Percentiles rank a stretch among this genome's conserved stretches.
Conservation (phyloP, 2,329 filamentous ascomycete species). For the Fusarium agapanthi region DNA sequence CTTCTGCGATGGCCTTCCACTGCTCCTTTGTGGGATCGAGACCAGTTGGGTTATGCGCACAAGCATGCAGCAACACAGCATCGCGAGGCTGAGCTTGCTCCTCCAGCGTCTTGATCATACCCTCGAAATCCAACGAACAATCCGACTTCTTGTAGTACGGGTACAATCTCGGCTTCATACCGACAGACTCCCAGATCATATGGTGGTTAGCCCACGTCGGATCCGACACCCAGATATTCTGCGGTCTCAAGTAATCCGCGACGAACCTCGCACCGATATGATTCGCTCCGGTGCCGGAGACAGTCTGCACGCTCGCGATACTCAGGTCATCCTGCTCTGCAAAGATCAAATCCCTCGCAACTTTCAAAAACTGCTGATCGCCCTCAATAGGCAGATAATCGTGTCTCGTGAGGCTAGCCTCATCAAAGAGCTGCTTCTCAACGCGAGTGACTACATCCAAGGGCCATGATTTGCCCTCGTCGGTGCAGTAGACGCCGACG, state of each 20-base stretch:
- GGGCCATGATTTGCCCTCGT: constrained; percentile 38
- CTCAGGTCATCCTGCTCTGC: constrained; percentile 18
- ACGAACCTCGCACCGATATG: constrained; percentile 95
- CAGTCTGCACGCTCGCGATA: constrained; percentile 78
- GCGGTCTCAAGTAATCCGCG: constrained; percentile 80
- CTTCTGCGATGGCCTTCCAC: constrained; percentile 85
- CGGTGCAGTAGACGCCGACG: constrained; percentile 36
- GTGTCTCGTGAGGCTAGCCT: constrained; percentile 24
- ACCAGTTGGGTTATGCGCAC: constrained; percentile 97
- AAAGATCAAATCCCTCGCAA: constrained; percentile 32
- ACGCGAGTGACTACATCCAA: constrained; percentile 29
- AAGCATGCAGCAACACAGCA: constrained; percentile 90
- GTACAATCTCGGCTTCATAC: constrained; percentile 79
- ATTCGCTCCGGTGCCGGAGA: constrained; percentile 95
- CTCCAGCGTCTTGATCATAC: constrained; percentile 78
- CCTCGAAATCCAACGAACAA: constrained; percentile 88
- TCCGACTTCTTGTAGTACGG: constrained; percentile 92
- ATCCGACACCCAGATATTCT: constrained; percentile 88
- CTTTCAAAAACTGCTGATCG: constrained; percentile 29
- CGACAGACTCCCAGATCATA: constrained; percentile 94
- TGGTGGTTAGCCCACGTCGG: constrained; percentile 99
- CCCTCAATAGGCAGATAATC: constrained; percentile 38
- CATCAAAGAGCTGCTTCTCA: constrained; percentile 27
- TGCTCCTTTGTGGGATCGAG: constrained; percentile 93
- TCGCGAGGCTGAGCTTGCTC: constrained; percentile 75